These are phyloP conservation scores for Aspergillus olivimuriae DNA, from an alignment of 495 filamentous ascomycete genomes.

Conservation along the genomic window DNA sequence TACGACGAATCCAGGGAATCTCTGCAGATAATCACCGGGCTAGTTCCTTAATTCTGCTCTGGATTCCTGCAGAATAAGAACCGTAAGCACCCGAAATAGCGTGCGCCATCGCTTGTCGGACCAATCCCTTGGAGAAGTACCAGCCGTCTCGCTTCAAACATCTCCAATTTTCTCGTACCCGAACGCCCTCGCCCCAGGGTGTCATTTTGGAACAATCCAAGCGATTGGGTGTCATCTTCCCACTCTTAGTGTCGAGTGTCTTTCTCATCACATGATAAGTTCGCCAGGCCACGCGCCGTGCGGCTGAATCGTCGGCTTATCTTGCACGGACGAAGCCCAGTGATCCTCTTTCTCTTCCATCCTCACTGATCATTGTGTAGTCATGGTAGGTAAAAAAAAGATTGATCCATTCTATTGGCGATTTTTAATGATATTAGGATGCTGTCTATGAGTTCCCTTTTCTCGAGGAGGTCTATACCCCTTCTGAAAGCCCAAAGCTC, in stretches of 20 bases:
- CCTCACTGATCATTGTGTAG: neutral
- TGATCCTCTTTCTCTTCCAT: neutral
- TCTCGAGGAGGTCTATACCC: slow-evolving; percentile 28
- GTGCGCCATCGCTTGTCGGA: neutral
- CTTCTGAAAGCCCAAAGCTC: slow-evolving; percentile 22
- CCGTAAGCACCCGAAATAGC: no score
- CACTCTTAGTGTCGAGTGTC: neutral
- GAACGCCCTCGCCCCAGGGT: no score
- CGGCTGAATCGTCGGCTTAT: neutral
- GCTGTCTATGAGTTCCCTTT: slow-evolving; percentile 28
- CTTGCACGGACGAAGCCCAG: neutral
- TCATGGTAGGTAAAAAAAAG: slow-evolving; percentile 8
- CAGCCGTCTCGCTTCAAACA: neutral
- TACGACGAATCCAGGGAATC: no score
- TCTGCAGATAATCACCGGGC: no score
- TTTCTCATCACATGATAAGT: neutral
- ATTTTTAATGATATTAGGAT: no score
- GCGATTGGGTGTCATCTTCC: neutral
- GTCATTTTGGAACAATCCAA: no score
- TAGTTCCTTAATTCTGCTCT: no score
- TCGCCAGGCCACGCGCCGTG: neutral
- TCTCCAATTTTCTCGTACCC: no score
- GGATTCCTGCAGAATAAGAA: no score
- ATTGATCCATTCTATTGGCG: no score
- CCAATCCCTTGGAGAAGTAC: neutral